Evolutionary conservation across 2,329 filamentous ascomycete genomes (phyloP).

Genomic region (Apiospora sp.): DNA sequence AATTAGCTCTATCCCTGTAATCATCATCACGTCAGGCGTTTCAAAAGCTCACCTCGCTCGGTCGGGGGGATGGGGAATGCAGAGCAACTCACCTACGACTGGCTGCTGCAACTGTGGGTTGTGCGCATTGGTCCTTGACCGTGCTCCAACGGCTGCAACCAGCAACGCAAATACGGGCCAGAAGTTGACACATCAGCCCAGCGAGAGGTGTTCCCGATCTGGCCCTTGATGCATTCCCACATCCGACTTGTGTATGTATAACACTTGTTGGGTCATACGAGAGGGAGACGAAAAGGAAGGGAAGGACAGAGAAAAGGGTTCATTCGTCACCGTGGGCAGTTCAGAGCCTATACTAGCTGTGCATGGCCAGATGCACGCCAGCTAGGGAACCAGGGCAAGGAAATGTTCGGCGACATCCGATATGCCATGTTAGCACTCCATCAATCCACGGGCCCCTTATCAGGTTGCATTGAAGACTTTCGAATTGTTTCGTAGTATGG

Average conservation of each 20-base stretch:
- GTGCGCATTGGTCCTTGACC: neutral
- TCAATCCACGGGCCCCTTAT: neutral
- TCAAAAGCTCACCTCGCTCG: neutral
- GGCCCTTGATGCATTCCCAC: neutral
- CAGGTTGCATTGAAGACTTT: neutral
- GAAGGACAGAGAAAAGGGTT: neutral
- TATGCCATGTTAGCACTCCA: neutral
- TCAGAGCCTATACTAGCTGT: neutral
- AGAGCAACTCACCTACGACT: neutral
- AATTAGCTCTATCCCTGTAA: constrained; percentile 5
- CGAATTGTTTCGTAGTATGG: neutral
- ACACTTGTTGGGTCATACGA: neutral
- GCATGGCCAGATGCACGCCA: neutral
- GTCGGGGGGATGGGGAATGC: neutral
- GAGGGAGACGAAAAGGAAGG: neutral
- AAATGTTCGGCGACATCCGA: neutral
- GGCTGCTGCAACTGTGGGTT: neutral
- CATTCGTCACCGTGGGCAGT: neutral
- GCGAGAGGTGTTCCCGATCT: neutral
- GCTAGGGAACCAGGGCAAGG: neutral
- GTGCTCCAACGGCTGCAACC: neutral
- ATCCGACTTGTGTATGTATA: neutral
- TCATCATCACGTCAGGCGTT: neutral
- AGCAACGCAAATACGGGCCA: neutral
- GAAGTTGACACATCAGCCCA: neutral